Percentiles rank a stretch among this genome's conserved stretches.
Conservation (phyloP, 164 flowering plant genomes). For the Vitis rupestris region DNA sequence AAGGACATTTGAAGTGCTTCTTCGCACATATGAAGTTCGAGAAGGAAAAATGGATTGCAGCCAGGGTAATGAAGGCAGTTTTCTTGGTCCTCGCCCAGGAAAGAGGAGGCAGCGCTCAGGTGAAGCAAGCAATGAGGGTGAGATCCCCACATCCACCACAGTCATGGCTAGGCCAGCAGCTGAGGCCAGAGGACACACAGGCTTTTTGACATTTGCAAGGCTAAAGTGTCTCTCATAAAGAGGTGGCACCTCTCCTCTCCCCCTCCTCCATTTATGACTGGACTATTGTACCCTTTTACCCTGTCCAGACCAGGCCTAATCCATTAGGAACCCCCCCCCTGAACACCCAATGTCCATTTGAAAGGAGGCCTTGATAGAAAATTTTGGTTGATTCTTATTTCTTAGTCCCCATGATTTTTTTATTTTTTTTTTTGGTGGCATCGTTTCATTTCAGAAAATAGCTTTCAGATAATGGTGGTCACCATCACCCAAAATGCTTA, state of each 20-base stretch:
- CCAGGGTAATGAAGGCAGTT: slow-evolving; percentile 28
- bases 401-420: no score
- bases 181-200: slow-evolving; percentile 90
- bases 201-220: slow-evolving; percentile 92
- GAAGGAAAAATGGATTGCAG: slow-evolving; percentile 44
- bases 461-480: no score
- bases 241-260: neutral
- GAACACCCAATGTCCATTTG: no score
- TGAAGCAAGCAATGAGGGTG: slow-evolving; percentile 34
- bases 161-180: slow-evolving; percentile 63
- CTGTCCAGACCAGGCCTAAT: no score
- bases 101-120: slow-evolving; percentile 63
- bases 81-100: slow-evolving; percentile 40
- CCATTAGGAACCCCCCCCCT: no score
- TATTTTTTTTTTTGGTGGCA: no score
- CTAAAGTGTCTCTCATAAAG: slow-evolving; percentile 41
- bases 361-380: no score
- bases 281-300: no score
- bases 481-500: no score
- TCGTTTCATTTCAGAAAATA: no score
- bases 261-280: neutral
- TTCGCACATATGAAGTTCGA: slow-evolving; percentile 79
- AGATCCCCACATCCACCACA: slow-evolving; percentile 20
- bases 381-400: no score
- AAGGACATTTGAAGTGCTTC: slow-evolving; percentile 90